phyloP scores from a whole-genome alignment of 306 rosid species.

The Geum urbanum region DNA sequence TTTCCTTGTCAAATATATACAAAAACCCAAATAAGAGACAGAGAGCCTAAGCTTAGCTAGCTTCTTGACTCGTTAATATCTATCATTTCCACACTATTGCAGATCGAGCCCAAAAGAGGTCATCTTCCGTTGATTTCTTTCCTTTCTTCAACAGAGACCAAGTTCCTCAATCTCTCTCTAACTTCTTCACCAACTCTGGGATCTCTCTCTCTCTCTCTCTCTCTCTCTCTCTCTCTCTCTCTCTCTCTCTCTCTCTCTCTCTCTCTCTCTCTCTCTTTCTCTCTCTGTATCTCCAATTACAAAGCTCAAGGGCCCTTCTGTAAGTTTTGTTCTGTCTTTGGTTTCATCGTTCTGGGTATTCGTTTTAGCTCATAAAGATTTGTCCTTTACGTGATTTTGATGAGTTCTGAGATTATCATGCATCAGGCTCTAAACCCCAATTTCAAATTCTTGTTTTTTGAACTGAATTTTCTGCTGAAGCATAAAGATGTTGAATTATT shows the following conservation, averaged over 20 bases:
- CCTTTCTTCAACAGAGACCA: not conserved
- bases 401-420: not conserved
- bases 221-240: constrained; percentile 11
- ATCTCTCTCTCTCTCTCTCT: constrained; percentile 8
- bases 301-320: constrained; percentile 8
- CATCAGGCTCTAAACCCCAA: not conserved
- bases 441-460: not conserved
- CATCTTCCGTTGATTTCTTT: constrained; percentile 3
- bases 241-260: constrained; percentile 11
- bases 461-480: constrained; percentile 7
- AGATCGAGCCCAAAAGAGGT: not conserved
- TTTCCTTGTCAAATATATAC: not conserved
- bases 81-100: not conserved
- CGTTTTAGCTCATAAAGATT: not conserved
- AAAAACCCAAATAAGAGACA: not conserved
- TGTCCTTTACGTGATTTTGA: constrained; percentile 9
- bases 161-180: not conserved
- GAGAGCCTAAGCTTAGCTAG: no score
- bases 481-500: not conserved
- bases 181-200: not conserved
- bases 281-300: constrained; percentile 3
- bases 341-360: constrained; percentile 9
- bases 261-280: not conserved
- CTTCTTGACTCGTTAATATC: constrained; percentile 2
- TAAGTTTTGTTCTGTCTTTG: not conserved